phyloP scores from a whole-genome alignment of 2,329 filamentous ascomycete species.

The Grosmannia serpens region DNA sequence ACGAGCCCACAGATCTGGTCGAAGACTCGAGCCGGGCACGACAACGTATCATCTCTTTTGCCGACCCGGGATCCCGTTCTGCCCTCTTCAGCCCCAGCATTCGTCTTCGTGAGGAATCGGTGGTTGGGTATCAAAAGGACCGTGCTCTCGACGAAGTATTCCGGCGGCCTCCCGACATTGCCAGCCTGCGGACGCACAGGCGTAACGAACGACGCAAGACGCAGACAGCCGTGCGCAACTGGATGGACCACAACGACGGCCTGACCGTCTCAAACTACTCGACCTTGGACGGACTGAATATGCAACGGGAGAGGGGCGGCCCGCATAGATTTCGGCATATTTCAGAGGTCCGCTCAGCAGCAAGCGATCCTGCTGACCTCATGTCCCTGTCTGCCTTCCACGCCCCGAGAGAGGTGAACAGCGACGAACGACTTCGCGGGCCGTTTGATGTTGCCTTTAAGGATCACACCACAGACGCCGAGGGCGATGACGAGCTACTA shows the following conservation, averaged over 20 bases:
- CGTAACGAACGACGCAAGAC: slow-evolving; percentile 59
- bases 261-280: slow-evolving; percentile 37
- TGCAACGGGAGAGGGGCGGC: slow-evolving; percentile 28
- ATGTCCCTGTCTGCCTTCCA: slow-evolving; percentile 33
- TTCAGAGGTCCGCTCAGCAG: slow-evolving; percentile 46
- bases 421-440: not conserved
- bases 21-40: slow-evolving; percentile 50
- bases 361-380: slow-evolving; percentile 54
- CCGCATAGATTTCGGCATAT: slow-evolving; percentile 35
- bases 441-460: slow-evolving; percentile 29
- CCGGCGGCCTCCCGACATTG: slow-evolving; percentile 55
- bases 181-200: slow-evolving; percentile 46
- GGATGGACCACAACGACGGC: slow-evolving; percentile 68
- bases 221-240: slow-evolving; percentile 72
- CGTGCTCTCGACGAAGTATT: slow-evolving; percentile 87
- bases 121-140: slow-evolving; percentile 82
- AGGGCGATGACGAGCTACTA: slow-evolving; percentile 82
- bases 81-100: slow-evolving; percentile 63
- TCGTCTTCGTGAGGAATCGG: slow-evolving; percentile 71
- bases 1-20: slow-evolving; percentile 77
- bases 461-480: slow-evolving; percentile 68
- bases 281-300: slow-evolving; percentile 38
- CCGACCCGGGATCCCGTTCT: slow-evolving; percentile 40
- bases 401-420: slow-evolving; percentile 12
- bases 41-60: slow-evolving; percentile 41